These are phyloP conservation scores for Boeremia lycopersici DNA, from an alignment of 2,329 filamentous ascomycete genomes.

Conservation along the genomic window DNA sequence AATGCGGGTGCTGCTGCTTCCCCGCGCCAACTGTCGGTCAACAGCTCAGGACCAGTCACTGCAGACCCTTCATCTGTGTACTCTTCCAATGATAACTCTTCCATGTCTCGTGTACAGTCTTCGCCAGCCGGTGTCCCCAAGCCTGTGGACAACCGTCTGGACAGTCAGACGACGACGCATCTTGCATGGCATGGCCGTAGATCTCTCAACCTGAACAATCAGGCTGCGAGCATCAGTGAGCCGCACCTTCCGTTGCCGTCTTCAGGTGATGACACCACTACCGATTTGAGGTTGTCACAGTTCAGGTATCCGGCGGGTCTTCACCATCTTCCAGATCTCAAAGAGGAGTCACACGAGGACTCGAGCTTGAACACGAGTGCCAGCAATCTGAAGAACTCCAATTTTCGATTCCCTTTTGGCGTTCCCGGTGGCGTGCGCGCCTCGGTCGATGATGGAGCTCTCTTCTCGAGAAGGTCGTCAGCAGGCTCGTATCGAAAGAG, in stretches of 20 bases:
- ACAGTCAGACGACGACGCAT: conserved; percentile 46
- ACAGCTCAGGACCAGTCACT: conserved; percentile 19
- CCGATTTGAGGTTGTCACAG: conserved; percentile 39
- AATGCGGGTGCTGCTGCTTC: conserved; percentile 2
- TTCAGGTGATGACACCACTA: conserved; percentile 40
- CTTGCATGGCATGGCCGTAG: conserved; percentile 37
- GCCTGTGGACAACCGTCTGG: conserved; percentile 24
- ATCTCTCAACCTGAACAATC: conserved; percentile 11
- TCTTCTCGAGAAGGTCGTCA: conserved; percentile 29
- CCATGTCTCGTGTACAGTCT: conserved; percentile 16
- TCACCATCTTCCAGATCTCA: conserved; percentile 52
- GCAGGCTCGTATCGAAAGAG: conserved; percentile 27
- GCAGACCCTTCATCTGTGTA: conserved; percentile 33
- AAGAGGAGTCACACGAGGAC: conserved; percentile 57
- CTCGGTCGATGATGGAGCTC: conserved; percentile 30
- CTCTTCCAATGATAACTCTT: conserved; percentile 30
- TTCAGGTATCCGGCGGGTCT: conserved; percentile 39
- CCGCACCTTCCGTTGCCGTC: conserved; percentile 14
- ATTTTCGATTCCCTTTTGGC: conserved; percentile 33
- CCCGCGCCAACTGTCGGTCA: conserved; percentile 21
- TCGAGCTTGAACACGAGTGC: conserved; percentile 50
- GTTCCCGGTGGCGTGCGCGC: conserved; percentile 23
- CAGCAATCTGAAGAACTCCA: conserved; percentile 40
- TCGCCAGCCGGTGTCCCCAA: conserved; percentile 19
- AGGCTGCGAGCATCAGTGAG: conserved; percentile 15